Evolutionary conservation across 2,329 filamentous ascomycete species (phyloP).

Genomic region (Aspergillus pseudotamarii): DNA sequence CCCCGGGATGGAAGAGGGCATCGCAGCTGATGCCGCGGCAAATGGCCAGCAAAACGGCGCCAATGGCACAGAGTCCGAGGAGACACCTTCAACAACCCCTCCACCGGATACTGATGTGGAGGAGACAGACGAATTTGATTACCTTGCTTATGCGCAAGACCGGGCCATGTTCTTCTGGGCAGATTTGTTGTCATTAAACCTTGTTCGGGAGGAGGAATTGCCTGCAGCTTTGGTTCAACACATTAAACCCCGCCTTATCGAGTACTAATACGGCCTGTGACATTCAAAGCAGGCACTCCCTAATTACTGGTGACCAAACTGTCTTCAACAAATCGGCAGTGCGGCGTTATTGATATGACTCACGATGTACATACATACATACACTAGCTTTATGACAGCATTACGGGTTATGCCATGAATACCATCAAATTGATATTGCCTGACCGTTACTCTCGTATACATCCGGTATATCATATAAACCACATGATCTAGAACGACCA

Average conservation of each 20-base stretch:
- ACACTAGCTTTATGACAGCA: constrained; percentile 7
- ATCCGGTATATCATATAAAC: background rate
- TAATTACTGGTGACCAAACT: constrained; percentile 2
- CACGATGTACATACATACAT: constrained; percentile 20
- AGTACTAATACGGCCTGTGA: constrained; percentile 51
- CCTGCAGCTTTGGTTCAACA: constrained; percentile 65
- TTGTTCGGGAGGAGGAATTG: constrained; percentile 75
- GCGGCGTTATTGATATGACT: constrained; percentile 9
- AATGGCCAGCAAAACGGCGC: constrained; percentile 20
- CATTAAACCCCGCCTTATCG: constrained; percentile 66
- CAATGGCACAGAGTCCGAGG: constrained; percentile 13
- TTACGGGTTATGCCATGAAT: constrained; percentile 2
- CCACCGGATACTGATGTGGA: constrained; percentile 53
- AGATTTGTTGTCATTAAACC: constrained; percentile 75
- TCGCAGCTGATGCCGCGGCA: constrained; percentile 23
- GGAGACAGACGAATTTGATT: constrained; percentile 82
- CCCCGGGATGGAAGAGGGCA: constrained; percentile 64
- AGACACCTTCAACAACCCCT: constrained; percentile 18
- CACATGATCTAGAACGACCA: background rate
- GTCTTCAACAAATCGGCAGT: constrained; percentile 6
- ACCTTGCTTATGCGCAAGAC: constrained; percentile 87
- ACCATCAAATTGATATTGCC: background rate
- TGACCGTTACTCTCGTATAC: background rate
- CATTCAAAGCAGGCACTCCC: background rate
- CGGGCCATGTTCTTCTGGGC: constrained; percentile 93